These are phyloP conservation scores for Boletus rubroflammeus DNA, from an alignment of 768 basidiomycete genomes.

Conservation along the genomic window DNA sequence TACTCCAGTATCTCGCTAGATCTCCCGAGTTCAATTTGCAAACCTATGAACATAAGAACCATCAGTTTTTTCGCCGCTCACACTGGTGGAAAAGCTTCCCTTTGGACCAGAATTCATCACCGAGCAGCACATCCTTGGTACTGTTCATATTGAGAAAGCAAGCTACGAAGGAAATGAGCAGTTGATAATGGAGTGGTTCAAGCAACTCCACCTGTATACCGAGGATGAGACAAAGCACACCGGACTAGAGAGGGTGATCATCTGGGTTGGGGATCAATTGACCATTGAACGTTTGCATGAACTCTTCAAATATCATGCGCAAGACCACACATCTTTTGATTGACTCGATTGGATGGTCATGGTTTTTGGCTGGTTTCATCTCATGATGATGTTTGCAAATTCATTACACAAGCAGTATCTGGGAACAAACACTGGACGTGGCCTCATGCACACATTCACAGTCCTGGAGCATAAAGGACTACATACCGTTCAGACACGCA, in stretches of 20 bases:
- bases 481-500: not conserved
- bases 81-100: conserved; percentile 27
- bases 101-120: conserved; percentile 26
- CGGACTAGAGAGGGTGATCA: conserved; percentile 24
- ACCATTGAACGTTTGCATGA: conserved; percentile 35
- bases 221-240: conserved; percentile 20
- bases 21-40: conserved; percentile 24
- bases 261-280: conserved; percentile 38
- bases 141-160: conserved; percentile 36
- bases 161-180: conserved; percentile 37
- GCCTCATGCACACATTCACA: not conserved
- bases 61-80: conserved; percentile 14
- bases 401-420: too few relatives aligned
- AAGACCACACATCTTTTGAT: not conserved
- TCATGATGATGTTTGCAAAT: too few relatives aligned
- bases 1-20: conserved; percentile 28
- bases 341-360: too few relatives aligned
- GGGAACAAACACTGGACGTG: too few relatives aligned
- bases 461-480: not conserved
- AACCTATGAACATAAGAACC: conserved; percentile 1
- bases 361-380: too few relatives aligned
- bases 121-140: conserved; percentile 35
- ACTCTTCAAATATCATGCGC: conserved; percentile 28
- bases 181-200: conserved; percentile 16
- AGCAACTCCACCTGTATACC: conserved; percentile 7